Conservation (phyloP, 148 eudicot species). For the Fagopyrum homotropicum region DNA sequence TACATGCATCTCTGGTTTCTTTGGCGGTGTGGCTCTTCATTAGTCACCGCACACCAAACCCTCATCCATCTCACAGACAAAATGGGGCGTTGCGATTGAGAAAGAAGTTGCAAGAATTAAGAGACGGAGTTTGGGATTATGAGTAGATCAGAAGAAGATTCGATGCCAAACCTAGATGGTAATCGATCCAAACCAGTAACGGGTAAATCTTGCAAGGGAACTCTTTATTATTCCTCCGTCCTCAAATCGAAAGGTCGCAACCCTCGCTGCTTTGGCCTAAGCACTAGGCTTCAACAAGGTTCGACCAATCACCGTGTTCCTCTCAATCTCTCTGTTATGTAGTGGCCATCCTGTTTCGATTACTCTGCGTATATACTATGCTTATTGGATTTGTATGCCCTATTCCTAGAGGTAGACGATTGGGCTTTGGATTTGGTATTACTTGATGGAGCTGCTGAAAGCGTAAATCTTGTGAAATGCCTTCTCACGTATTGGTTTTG, state of each 20-base stretch:
- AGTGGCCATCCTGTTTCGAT: background rate
- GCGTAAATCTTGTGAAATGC: no score
- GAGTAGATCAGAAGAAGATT: background rate
- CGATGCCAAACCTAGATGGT: background rate
- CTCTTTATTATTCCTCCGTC: constrained; percentile 59
- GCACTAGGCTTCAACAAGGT: constrained; percentile 75
- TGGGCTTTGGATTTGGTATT: background rate
- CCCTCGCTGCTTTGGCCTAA: constrained; percentile 79
- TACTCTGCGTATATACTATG: background rate
- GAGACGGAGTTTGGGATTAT: background rate
- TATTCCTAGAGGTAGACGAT: background rate
- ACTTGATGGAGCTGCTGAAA: no score
- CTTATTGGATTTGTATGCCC: background rate
- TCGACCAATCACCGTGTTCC: background rate
- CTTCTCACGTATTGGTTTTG: no score
- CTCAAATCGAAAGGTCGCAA: constrained; percentile 57
- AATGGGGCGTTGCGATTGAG: background rate
- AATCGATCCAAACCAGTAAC: constrained; percentile 14
- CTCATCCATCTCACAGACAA: background rate
- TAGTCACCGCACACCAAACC: background rate
- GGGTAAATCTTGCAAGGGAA: constrained; percentile 76
- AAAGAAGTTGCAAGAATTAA: background rate
- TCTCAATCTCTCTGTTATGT: background rate
- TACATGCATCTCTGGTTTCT: no score
- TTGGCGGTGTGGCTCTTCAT: background rate